Base-by-base conservation (phyloP, 1,284 basidiomycete species). In the Laetiporus sulphureus region DNA sequence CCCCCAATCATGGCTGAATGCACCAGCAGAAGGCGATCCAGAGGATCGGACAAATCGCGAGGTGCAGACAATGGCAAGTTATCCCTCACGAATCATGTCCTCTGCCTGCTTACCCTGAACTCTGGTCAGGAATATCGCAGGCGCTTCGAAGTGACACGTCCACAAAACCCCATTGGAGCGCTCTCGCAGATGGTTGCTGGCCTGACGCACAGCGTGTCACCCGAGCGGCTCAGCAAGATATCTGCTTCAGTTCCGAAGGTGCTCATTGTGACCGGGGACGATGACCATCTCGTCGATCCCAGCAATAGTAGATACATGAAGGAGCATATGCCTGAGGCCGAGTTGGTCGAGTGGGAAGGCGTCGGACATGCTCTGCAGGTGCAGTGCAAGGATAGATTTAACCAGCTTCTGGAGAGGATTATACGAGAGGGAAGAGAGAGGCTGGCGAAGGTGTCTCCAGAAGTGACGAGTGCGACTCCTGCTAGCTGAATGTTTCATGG, bases 131-230 rank as follows among this genome's bases (percentile, higher is more conserved):
- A 61, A 20, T 81, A 75, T 51, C 58, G 68, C 24, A 66, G 64
- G 33, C 80, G 84, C 15, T 66, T 79, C 32, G 52, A 62, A 1
- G 64, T 79, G 3, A 79, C 78, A 1, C 74, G 71, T 10, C 72
- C 75, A 1, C 89, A 90, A 50, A 66, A 66, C 0, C 57, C 80
- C 27, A 52, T 75, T 11, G 90, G 89, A 0, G 66, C 76, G 15
- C 46, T 92, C 2, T 86, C 83, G 2, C 90, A 93, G 58, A 81
- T 89, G 73, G 68, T 64, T 4, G 87, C 91, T 0, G 84, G 62
- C 0, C 46, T 87, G 3, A 83, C 81, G 0, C 91, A 93, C 57
- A 57, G 72, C 41, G 79, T 92, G 40, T 60, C 70, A 2, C 64
- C 73, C 0, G 69, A 69, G 0, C 72, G 76, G 1, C 70, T 91